These are phyloP conservation scores for Phytopythium delawarense DNA, from an alignment of 352 stramenopile species.

Conservation along the genomic window DNA sequence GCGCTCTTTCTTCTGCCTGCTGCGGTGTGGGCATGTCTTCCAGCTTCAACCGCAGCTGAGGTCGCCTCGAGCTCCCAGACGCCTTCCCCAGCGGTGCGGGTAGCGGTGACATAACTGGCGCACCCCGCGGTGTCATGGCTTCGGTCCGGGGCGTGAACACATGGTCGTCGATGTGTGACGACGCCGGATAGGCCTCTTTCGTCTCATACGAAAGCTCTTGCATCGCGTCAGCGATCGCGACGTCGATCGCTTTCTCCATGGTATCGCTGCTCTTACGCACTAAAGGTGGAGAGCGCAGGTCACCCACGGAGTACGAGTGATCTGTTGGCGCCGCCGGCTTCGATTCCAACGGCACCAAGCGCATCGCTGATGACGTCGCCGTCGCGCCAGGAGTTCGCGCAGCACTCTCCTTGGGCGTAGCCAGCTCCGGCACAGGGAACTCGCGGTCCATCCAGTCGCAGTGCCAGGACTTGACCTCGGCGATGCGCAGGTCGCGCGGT, in stretches of 20 bases:
- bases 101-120: background rate
- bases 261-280: background rate
- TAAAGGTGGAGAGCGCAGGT: background rate
- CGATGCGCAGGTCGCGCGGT: constrained; percentile 71
- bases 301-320: background rate
- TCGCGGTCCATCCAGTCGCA: constrained; percentile 64
- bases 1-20: constrained; percentile 75
- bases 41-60: constrained; percentile 69
- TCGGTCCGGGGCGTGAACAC: constrained; percentile 5
- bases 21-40: constrained; percentile 87
- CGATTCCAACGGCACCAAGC: background rate
- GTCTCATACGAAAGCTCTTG: constrained; percentile 3
- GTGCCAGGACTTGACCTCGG: constrained; percentile 79
- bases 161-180: background rate
- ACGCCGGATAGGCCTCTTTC: background rate
- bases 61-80: constrained; percentile 36
- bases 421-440: constrained; percentile 11
- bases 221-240: background rate
- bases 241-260: background rate
- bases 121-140: background rate
- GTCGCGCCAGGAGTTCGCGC: background rate
- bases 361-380: background rate
- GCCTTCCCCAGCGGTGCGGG: constrained; percentile 10
- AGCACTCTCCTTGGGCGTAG: background rate
- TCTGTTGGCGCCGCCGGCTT: background rate